phyloP scores from a whole-genome alignment of 2,329 filamentous ascomycete genomes.

The Exophiala aquamarina region DNA sequence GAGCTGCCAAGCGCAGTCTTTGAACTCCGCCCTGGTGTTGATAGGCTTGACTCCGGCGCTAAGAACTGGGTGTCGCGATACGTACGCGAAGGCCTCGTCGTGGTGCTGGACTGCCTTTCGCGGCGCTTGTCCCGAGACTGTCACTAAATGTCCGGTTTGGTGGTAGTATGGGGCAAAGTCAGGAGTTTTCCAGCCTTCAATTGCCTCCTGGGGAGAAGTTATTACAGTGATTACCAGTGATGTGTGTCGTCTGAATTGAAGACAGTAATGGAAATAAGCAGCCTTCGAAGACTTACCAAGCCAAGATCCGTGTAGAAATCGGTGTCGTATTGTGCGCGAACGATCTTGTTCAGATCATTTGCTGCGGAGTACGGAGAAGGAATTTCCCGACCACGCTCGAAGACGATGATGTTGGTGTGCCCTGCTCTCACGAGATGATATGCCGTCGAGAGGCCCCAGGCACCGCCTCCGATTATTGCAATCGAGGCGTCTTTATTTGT shows the following conservation, averaged over 20 bases:
- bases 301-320: slow-evolving; percentile 4
- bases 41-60: too few species aligned
- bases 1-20: not conserved
- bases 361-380: slow-evolving; percentile 47
- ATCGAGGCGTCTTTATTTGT: too few species aligned
- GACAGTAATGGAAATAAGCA: too few species aligned
- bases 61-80: not conserved
- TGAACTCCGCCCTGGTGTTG: not conserved
- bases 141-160: slow-evolving; percentile 41
- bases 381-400: slow-evolving; percentile 43
- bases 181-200: slow-evolving; percentile 43
- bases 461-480: slow-evolving; percentile 50
- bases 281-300: too few species aligned
- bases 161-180: slow-evolving; percentile 46
- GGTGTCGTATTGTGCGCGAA: slow-evolving; percentile 10
- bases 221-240: too few species aligned
- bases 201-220: slow-evolving; percentile 18
- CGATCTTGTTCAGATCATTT: slow-evolving; percentile 49
- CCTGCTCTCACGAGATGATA: slow-evolving; percentile 44
- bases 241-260: too few species aligned
- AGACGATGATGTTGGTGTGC: slow-evolving; percentile 48
- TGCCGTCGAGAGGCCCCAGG: slow-evolving; percentile 46
- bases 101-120: slow-evolving; percentile 21
- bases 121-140: slow-evolving; percentile 40
- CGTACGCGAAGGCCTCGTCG: not conserved